A percentile compares a stretch with the other conserved stretches of the same genome.
phyloP scores from a whole-genome alignment of 1,284 basidiomycete species.

The Bondarzewia mesenterica region DNA sequence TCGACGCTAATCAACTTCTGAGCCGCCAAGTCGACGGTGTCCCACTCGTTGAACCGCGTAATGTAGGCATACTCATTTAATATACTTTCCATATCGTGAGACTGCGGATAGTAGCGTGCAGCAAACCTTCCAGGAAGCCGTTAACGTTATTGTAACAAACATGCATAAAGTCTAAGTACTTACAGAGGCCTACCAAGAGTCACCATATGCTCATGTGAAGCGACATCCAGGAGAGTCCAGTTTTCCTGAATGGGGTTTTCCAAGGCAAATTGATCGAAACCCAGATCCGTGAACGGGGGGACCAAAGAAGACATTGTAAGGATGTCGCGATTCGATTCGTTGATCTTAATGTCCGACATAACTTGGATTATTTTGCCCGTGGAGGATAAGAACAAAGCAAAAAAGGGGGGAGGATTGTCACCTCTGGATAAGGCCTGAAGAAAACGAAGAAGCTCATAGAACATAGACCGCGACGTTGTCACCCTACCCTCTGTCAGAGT shows the following conservation, averaged over 20 bases:
- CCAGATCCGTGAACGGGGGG: background rate
- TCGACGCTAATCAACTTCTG: background rate
- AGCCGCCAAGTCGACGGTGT: background rate
- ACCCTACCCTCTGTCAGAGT: background rate
- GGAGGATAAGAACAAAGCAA: too few species aligned
- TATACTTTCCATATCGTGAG: too few species aligned
- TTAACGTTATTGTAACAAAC: background rate
- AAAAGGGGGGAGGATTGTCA: too few species aligned
- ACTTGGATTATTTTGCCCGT: too few species aligned
- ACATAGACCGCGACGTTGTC: background rate
- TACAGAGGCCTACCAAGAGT: background rate
- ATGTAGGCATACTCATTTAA: too few species aligned
- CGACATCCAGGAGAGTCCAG: background rate
- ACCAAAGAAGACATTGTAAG: too few species aligned
- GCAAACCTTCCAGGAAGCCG: background rate
- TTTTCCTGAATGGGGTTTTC: background rate
- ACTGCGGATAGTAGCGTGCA: background rate
- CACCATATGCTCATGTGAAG: background rate
- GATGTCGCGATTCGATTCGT: too few species aligned
- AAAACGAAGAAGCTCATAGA: background rate
- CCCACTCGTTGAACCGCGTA: too few species aligned
- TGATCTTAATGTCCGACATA: too few species aligned
- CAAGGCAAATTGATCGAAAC: background rate
- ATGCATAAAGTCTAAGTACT: background rate
- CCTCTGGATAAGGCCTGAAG: background rate